Base-by-base conservation (phyloP, 2,329 filamentous ascomycete species). In the Aureobasidium sp. region DNA sequence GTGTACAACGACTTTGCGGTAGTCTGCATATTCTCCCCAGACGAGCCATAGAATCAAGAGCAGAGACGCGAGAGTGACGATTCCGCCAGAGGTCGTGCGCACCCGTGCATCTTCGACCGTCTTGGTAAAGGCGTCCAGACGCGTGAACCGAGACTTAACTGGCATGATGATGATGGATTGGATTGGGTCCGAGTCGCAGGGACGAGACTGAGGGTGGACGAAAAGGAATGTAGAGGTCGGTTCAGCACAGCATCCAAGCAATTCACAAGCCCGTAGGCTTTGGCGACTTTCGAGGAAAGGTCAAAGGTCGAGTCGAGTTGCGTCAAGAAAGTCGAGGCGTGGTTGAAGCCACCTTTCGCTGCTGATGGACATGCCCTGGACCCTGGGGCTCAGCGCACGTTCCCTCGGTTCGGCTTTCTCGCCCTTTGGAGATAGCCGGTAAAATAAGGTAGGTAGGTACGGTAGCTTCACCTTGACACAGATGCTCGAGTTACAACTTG, bases 71-170 rank as follows among this genome's bases (percentile, higher is more conserved):
- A 99, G 92, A 62, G 94, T 99, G 71, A 99, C 91, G 69, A 99
- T 85, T 68, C 94, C 94, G 67, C 94, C 94, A 2, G 92, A 96
- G 7, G 92, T 97, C 36, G 94, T 99, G 71, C 95, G 89, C 73
- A 99, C 86, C 70, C 94, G 86, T 68, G 95, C 94, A 85, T 99
- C 94, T 76, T 99, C 94, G 69, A 99, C 94, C 13, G 94, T 99
- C 79, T 99, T 99, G 57, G 93, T 96, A 75, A 99, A 99, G 82
- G 94, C 94, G 77, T 99, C 94, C 67, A 99, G 90, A 84, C 88
- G 88, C 64, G 90, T 96, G 74, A 99, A 97, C 76, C 94, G 87
- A 69, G 91, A 96, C 81, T 96, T 96, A 72, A 87, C 79, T 67
- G 92, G 82, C 94, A 97, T 97, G 43, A 15, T 48, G 43, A 17